A percentile compares a stretch with the other conserved stretches of the same genome.
These are phyloP conservation scores for Parastagonospora avenae DNA, from an alignment of 2,329 filamentous ascomycete genomes.

Conservation along the genomic window DNA sequence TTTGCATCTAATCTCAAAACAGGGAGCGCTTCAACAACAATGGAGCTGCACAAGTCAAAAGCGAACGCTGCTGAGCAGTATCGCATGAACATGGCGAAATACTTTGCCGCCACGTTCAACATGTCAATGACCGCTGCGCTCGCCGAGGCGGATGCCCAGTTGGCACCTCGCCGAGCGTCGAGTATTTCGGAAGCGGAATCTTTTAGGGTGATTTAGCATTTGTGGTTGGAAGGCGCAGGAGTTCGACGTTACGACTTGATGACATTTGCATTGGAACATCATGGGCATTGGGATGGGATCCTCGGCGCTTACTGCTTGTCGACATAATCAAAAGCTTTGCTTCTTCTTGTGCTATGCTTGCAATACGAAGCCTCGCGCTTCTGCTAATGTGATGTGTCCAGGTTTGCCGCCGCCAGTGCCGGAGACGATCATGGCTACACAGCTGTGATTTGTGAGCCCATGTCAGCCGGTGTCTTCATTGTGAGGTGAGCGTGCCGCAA, in stretches of 20 bases:
- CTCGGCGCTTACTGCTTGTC: conserved; percentile 21
- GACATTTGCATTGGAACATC: conserved; percentile 24
- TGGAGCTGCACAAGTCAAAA: conserved; percentile 41
- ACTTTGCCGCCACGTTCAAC: conserved; percentile 47
- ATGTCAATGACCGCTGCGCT: conserved; percentile 47
- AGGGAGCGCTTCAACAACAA: conserved; percentile 37
- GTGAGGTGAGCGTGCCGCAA: too few relatives aligned
- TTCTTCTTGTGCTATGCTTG: conserved; percentile 27
- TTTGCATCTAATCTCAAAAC: conserved; percentile 42
- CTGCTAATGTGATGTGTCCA: conserved; percentile 22
- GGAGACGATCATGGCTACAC: not conserved
- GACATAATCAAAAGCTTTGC: conserved; percentile 29
- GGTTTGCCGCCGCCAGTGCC: not conserved
- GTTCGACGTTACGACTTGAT: conserved; percentile 21
- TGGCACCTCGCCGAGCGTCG: conserved; percentile 43
- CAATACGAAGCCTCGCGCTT: conserved; percentile 17
- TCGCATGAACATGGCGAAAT: conserved; percentile 46
- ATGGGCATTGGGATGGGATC: conserved; percentile 28
- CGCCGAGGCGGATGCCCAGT: conserved; percentile 43
- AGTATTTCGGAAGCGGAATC: conserved; percentile 44
- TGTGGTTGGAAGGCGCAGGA: not conserved
- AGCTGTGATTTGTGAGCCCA: not conserved
- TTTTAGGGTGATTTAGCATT: conserved; percentile 33
- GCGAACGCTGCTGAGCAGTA: conserved; percentile 41
- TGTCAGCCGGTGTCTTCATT: not conserved